Evolutionary conservation across 441 rosid genomes (phyloP), one percentile per base, ranked within the genome.

Genomic region (Arabidopsis lyrata): DNA sequence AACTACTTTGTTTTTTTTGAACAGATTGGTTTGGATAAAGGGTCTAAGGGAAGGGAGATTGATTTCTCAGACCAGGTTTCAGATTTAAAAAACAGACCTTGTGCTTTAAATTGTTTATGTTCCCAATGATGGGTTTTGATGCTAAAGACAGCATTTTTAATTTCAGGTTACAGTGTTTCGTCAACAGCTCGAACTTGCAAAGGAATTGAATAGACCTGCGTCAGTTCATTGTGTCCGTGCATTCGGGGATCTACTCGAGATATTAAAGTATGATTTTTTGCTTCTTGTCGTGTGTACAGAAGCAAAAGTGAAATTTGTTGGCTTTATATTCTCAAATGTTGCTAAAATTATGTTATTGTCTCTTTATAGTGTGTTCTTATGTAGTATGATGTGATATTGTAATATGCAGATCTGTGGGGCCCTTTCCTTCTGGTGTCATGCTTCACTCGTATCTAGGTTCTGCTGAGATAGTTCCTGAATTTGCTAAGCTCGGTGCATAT

Each of bases 1-100:
- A 35, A 13, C 2, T 47, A 12, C 1, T 48, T 47, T 42, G 7
- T 59, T 20, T 47, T 20, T 47, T 5, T 13, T 67, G 65, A 54
- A 56, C 83, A 91, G 95, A 87, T 93, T 84, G 98, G 99, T 66
- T 79, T 93, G 68, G 98, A 95, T 79, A 95, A 90, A 85, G 93
- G 99, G 42, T 87, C 91, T 22, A 85, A 67, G 35, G 98, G 91
- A 71, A 86, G 74, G 68, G 80, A 82, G 77, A 90, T 90, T 60
- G 91, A 90, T 77, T 91, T 91, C 68, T 56, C 75, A 0, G 90
- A 86, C 56, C 99, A 95, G 92, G 97, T 92, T 67, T 60, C 39
- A 18, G 45, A 45, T 47, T 48, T 54, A n/a, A 14, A 22, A 1
- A 34, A 5, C 48, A 14, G 1, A 16, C 7, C 41, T 39, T 53